Conservation (phyloP, 2,329 filamentous ascomycete species). For the Fusarium newnesense region DNA sequence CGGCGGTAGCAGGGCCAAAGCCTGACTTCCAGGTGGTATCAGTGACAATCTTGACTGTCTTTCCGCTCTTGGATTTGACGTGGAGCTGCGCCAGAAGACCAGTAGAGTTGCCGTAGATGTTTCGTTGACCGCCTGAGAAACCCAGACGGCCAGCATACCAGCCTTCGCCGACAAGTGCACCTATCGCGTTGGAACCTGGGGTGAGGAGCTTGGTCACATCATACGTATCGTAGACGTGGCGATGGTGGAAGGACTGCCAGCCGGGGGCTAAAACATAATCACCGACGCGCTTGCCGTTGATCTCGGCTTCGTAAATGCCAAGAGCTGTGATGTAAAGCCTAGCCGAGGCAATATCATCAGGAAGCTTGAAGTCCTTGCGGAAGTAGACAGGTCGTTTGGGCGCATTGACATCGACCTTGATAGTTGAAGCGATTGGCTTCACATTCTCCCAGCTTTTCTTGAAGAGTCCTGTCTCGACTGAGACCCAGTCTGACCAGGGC, state of each 20-base stretch:
- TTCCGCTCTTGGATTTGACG: slow-evolving; percentile 48
- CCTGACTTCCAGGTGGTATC: slow-evolving; percentile 52
- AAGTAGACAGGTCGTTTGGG: slow-evolving; percentile 48
- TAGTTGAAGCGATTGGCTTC: slow-evolving; percentile 45
- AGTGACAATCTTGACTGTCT: slow-evolving; percentile 43
- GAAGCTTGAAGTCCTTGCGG: slow-evolving; percentile 48
- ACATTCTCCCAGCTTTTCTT: slow-evolving; percentile 46
- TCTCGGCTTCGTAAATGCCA: slow-evolving; percentile 58
- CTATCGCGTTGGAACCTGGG: slow-evolving; percentile 51
- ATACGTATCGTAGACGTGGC: slow-evolving; percentile 64
- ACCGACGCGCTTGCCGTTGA: slow-evolving; percentile 52
- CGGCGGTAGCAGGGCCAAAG: slow-evolving; percentile 45
- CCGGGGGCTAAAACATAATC: slow-evolving; percentile 59
- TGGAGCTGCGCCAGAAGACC: slow-evolving; percentile 51
- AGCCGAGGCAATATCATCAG: slow-evolving; percentile 45
- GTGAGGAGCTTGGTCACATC: slow-evolving; percentile 58
- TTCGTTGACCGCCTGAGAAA: slow-evolving; percentile 22
- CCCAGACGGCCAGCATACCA: slow-evolving; percentile 57
- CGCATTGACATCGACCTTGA: slow-evolving; percentile 40
- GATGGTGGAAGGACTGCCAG: slow-evolving; percentile 61
- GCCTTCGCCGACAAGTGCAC: slow-evolving; percentile 57
- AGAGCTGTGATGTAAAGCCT: slow-evolving; percentile 59
- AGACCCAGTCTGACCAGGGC: slow-evolving; percentile 44
- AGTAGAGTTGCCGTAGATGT: slow-evolving; percentile 52
- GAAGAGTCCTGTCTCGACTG: slow-evolving; percentile 50